Percentiles rank a stretch among this genome's conserved stretches.
phyloP scores from a whole-genome alignment of 345 rosid genomes.

The Kernera saxatilis region DNA sequence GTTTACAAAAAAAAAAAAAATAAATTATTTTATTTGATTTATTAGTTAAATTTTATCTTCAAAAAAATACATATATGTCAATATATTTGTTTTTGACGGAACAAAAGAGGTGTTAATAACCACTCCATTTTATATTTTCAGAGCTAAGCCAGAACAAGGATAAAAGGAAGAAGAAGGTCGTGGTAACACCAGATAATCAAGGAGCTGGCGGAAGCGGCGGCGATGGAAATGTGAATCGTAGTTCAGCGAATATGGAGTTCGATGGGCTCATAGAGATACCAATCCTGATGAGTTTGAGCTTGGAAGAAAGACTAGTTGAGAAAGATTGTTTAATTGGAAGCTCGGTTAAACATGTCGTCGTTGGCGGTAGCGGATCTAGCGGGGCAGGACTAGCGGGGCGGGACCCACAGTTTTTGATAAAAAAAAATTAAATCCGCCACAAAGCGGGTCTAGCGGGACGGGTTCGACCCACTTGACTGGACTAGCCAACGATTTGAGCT shows the following conservation, averaged over 20 bases:
- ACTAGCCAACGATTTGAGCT: neutral
- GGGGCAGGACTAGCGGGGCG: neutral
- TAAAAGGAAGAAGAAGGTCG: neutral
- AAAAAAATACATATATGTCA: too few relatives aligned
- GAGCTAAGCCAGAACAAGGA: neutral
- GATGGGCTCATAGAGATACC: neutral
- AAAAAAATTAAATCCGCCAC: too few relatives aligned
- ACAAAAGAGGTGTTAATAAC: too few relatives aligned
- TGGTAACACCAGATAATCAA: neutral
- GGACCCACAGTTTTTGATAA: too few relatives aligned
- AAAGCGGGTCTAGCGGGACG: too few relatives aligned
- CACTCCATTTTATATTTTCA: neutral
- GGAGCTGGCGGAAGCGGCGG: neutral
- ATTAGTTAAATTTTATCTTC: too few relatives aligned
- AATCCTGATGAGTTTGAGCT: neutral
- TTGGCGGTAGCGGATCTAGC: neutral
- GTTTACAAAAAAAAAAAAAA: too few relatives aligned
- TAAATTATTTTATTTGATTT: too few relatives aligned
- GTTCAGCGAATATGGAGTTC: neutral
- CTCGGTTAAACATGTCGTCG: neutral
- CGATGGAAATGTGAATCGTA: neutral
- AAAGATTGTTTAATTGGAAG: neutral
- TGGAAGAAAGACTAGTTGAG: neutral
- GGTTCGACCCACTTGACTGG: too few relatives aligned
- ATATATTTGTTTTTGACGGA: too few relatives aligned